Base-by-base conservation (phyloP, 306 rosid genomes). In the Carpinus viminea region DNA sequence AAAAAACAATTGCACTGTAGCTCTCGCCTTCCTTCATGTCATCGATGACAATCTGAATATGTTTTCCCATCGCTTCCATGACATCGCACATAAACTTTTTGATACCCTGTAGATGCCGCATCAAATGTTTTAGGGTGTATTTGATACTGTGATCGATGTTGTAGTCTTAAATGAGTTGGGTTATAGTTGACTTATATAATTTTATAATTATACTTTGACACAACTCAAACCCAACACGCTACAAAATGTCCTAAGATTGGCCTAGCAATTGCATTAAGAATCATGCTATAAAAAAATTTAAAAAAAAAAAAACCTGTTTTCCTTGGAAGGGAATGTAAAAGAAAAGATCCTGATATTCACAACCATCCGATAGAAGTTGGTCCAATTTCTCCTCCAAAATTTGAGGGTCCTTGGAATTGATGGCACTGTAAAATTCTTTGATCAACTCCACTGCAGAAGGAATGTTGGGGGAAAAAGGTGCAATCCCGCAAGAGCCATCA, bases 21-120 rank as follows among this genome's bases (percentile, higher is more conserved):
- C 62, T 52, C 20, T 41, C 60, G 46, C 36, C 78, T 59, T 73
- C 82, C 0, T 38, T 24, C 3, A 64, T 17, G 38, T 38, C 24
- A 2, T 83, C 83, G 51, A 86, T 31, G 0, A 8, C 34, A 51
- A 85, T 18, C 0, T 34, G 75, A 18, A 80, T 59, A 73, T 55
- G 82, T 15, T 77, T 24, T 60, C 90, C 92, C 87, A 86, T 69
- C 15, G 90, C 92, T 1, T 85, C 90, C 84, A 78, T 85, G 55
- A 72, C 76, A 17, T 16, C 51, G 34, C 8, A 4, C 68, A 79
- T 68, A 70, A 90, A 88, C 0, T 36, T n/a, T 11, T 79, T 2
- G 16, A 81, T 70, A 21, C 5, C 71, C 89, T 88, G 75, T 15
- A 38, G 54, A 79, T 7, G 24, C 45, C 11, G 59, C 26, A 57